phyloP scores from a whole-genome alignment of 2,329 filamentous ascomycete genomes.

The Berkeleyomyces rouxiae region DNA sequence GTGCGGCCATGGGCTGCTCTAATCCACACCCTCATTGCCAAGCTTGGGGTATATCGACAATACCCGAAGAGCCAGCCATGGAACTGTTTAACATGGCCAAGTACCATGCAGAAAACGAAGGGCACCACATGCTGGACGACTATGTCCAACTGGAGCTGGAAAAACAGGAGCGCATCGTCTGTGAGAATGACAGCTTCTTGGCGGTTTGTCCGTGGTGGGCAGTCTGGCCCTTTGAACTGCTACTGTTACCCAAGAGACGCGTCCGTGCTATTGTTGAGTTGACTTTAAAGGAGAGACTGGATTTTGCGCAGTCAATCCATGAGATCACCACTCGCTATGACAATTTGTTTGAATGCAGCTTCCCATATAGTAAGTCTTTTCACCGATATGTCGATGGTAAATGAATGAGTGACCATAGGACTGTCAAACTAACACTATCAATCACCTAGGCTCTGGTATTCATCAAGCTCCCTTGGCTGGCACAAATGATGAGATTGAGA shows the following conservation, averaged over 20 bases:
- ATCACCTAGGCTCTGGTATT: slow-evolving; percentile 57
- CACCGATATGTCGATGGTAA: not conserved
- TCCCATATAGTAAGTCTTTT: slow-evolving; percentile 62
- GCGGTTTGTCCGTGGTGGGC: slow-evolving; percentile 96
- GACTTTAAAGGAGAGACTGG: slow-evolving; percentile 47
- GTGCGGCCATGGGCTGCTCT: slow-evolving; percentile 92
- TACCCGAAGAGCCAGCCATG: slow-evolving; percentile 74
- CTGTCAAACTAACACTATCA: slow-evolving; percentile 15
- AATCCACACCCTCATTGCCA: slow-evolving; percentile 97
- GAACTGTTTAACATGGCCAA: slow-evolving; percentile 65
- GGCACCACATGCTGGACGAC: slow-evolving; percentile 65
- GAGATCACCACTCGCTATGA: slow-evolving; percentile 87
- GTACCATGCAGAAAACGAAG: slow-evolving; percentile 57
- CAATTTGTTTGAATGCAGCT: slow-evolving; percentile 91
- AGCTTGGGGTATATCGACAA: slow-evolving; percentile 80
- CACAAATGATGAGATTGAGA: slow-evolving; percentile 65
- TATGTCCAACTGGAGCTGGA: slow-evolving; percentile 70
- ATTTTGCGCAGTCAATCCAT: slow-evolving; percentile 69
- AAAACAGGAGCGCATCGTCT: slow-evolving; percentile 69
- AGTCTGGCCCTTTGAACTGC: slow-evolving; percentile 89
- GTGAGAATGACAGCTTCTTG: slow-evolving; percentile 70
- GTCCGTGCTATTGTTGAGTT: slow-evolving; percentile 76
- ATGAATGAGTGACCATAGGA: not conserved
- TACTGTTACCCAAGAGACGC: slow-evolving; percentile 73
- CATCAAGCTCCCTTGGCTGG: slow-evolving; percentile 86